Percentiles rank a stretch among this genome's conserved stretches.
Conservation (phyloP, 2,329 filamentous ascomycete species). For the Sporothrix phasma region DNA sequence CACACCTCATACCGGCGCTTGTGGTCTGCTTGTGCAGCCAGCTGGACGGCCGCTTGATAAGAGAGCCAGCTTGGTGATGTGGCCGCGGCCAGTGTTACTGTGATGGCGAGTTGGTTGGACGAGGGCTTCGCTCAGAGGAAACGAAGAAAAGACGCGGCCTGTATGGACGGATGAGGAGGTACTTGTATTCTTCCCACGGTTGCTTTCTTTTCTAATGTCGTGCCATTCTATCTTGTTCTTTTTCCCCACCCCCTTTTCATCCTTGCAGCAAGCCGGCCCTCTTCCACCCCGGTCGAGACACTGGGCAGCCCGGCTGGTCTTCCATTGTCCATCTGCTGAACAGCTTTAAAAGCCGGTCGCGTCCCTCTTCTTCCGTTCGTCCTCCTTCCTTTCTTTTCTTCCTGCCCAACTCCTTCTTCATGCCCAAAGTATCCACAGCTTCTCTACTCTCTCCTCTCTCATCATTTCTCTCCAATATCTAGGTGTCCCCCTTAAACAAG, state of each 20-base stretch:
- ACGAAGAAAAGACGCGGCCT: background rate
- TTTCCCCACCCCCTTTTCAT: background rate
- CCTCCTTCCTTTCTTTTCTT: slow-evolving; percentile 17
- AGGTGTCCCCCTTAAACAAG: background rate
- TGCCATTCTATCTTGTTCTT: background rate
- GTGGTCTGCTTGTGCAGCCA: background rate
- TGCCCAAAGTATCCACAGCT: slow-evolving; percentile 24
- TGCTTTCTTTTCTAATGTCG: background rate
- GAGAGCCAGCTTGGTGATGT: background rate
- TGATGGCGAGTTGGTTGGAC: background rate
- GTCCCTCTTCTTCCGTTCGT: slow-evolving; percentile 20
- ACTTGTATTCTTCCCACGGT: background rate
- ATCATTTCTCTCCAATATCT: background rate
- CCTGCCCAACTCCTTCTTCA: slow-evolving; percentile 24
- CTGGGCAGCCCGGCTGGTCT: background rate
- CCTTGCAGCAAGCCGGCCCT: background rate
- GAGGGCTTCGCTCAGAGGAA: background rate
- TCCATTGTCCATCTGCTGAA: background rate
- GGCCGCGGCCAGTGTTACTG: background rate
- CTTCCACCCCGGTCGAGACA: background rate
- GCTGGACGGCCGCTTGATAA: background rate
- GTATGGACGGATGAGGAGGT: background rate
- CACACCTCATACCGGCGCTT: background rate
- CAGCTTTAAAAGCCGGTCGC: slow-evolving; percentile 19
- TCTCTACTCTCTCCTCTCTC: background rate